Base-by-base conservation (phyloP, 805 yeast genomes). In the Metschnikowia cerradonensis region DNA sequence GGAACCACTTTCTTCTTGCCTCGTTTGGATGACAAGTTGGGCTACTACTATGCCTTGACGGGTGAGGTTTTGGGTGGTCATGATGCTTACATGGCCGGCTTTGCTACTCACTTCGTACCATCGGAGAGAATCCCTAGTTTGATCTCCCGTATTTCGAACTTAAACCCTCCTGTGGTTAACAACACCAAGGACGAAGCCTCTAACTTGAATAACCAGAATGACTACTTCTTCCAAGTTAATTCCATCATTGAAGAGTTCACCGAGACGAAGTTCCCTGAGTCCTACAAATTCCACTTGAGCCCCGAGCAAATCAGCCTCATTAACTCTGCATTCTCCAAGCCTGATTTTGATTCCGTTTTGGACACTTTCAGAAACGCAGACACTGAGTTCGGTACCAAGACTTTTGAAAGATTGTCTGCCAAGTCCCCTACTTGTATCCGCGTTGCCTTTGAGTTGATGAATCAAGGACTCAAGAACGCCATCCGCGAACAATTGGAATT, bases 1-100 rank as follows among this genome's bases (percentile, higher is more conserved):
- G 99, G 97, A 41, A 85, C 95, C 35, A 82, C 96, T 10, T 92
- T 89, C 70, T 91, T 90, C 70, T 73, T 94, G 59, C 90, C 96
- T 33, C 81, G 87, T 56, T 70, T 90, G 53, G 90, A 89, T 60
- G 89, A 88, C 47, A 82, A 88, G 59, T 71, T 91, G 53, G 97
- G 98, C 44, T 80, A 85, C 65, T 94, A 86, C 68, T 71, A 89
- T 56, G 94, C 96, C 30, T 72, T 91, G 58, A 91, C 98, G 1
- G 96, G 97, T 44, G 87, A 85, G 54, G 77, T 84, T 19, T 69
- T 94, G 52, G 67, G 72, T 50, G 97, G 97, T 14, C 72, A 77
- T 56, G 98, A 92, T 63, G 84, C 86, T n/a, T 84, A 89, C 62
- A 67, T 84, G 56, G 77, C 86, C 7, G 98, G 98, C 32, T 78